These are phyloP conservation scores for Ustilago xerochloae DNA, from an alignment of 1,284 basidiomycete genomes.

Conservation along the genomic window DNA sequence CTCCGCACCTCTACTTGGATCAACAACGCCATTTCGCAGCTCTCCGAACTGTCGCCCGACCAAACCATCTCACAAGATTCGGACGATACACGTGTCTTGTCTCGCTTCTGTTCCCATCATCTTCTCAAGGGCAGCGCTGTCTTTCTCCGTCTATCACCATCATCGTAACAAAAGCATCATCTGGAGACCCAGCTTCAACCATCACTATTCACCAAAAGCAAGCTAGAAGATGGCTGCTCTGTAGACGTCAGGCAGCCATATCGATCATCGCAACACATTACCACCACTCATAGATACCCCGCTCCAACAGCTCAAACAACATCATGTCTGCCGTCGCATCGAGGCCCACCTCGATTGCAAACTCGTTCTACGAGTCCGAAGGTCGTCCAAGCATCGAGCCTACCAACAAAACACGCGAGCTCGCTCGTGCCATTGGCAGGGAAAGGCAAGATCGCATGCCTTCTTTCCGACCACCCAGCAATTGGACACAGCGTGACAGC, in stretches of 20 bases:
- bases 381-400: slow-evolving; percentile 35
- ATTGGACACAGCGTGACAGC: slow-evolving; percentile 38
- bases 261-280: not conserved
- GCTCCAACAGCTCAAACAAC: not conserved
- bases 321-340: slow-evolving; percentile 38
- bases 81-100: not conserved
- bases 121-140: too few species aligned
- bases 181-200: not conserved
- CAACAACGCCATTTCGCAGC: not conserved
- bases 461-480: slow-evolving; percentile 48
- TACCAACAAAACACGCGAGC: slow-evolving; percentile 35
- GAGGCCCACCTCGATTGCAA: slow-evolving; percentile 25
- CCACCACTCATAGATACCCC: not conserved
- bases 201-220: not conserved
- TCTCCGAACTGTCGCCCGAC: not conserved
- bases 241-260: not conserved
- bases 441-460: slow-evolving; percentile 20
- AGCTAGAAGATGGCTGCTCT: slow-evolving; percentile 3
- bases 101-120: too few species aligned
- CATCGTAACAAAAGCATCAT: not conserved
- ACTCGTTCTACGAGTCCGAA: slow-evolving; percentile 48
- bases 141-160: not conserved
- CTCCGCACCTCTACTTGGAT: not conserved
- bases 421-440: slow-evolving; percentile 43
- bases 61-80: not conserved